Base-by-base conservation (phyloP, 345 rosid genomes). In the Brassica napus region DNA sequence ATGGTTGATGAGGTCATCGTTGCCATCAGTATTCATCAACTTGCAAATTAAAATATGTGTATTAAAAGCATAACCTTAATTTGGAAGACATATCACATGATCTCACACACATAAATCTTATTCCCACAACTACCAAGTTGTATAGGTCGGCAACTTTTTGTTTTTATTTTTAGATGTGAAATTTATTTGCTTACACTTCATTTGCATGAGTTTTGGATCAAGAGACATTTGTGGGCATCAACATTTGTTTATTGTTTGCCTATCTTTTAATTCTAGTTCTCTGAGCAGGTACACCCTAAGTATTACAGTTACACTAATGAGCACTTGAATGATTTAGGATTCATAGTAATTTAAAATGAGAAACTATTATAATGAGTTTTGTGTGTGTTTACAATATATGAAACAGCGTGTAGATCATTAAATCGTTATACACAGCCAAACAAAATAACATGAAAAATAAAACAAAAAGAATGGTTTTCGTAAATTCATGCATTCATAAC, bases 1-100 rank as follows among this genome's bases (percentile, higher is more conserved):
- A 59, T 79, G 77, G 68, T 73, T 73, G 82, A 79, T 79, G 82
- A 79, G 70, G 59, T 79, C 79, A 79, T 73, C 71, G 16, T 79
- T 18, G 79, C 82, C 65, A 74, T 74, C 78, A 73, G 69, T 72
- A 73, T 79, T 68, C 69, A 79, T 73, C 82, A 79, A 79, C 78
- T 79, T 68, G 82, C 74, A 31, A 73, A 47, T 47, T 32, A 32
- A 68, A 12, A 64, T 0, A n/a, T 28, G 23, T 42, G 35, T 71
- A 72, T 15, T 11, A 11, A 72, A 44, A 73, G 21, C 64, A 60
- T 73, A 79, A 73, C 82, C 78, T 79, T 73, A 79, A 68, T 73
- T 68, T 68, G 31, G 65, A 79, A 67, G 78, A 79, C 78, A 79
- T 79, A 65, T 68, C 78, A 79, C 82, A 73, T 67, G 78, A 66